A percentile compares a stretch with the other conserved stretches of the same genome.
phyloP scores from a whole-genome alignment of 345 rosid genomes.

The Noccaea bulbosa region DNA sequence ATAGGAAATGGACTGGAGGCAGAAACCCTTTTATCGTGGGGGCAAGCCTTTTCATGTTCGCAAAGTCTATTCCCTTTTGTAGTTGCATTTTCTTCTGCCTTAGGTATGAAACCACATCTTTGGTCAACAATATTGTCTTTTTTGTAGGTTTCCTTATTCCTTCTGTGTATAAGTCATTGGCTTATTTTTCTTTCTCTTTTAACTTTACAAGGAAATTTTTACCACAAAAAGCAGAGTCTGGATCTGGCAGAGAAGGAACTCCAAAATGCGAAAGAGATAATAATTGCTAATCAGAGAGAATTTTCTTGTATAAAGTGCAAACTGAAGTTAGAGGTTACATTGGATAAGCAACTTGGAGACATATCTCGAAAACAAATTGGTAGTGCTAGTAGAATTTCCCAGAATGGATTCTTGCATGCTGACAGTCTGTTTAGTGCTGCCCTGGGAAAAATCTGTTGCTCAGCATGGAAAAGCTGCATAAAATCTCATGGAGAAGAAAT shows the following conservation, averaged over 20 bases:
- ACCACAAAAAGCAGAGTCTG: constrained; percentile 64
- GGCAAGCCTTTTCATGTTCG: constrained; percentile 66
- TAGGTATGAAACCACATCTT: constrained; percentile 56
- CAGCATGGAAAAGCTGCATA: constrained; percentile 62
- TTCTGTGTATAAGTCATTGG: constrained; percentile 27
- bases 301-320: constrained; percentile 71
- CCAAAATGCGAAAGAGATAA: constrained; percentile 57
- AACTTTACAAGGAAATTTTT: constrained; percentile 61
- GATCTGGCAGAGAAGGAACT: constrained; percentile 73
- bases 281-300: constrained; percentile 42
- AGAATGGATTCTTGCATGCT: constrained; percentile 55
- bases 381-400: constrained; percentile 34
- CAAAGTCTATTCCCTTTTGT: constrained; percentile 63
- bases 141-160: constrained; percentile 17
- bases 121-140: neutral
- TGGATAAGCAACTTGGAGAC: constrained; percentile 77
- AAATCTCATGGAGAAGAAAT: constrained; percentile 48
- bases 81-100: constrained; percentile 70
- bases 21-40: constrained; percentile 75
- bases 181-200: constrained; percentile 21
- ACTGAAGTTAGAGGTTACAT: constrained; percentile 62
- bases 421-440: constrained; percentile 65
- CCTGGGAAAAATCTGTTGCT: constrained; percentile 59
- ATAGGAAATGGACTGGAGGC: constrained; percentile 84
- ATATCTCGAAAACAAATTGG: constrained; percentile 50